These are phyloP conservation scores for Talaromyces piceae DNA, from an alignment of 2,329 filamentous ascomycete genomes.

Conservation along the genomic window DNA sequence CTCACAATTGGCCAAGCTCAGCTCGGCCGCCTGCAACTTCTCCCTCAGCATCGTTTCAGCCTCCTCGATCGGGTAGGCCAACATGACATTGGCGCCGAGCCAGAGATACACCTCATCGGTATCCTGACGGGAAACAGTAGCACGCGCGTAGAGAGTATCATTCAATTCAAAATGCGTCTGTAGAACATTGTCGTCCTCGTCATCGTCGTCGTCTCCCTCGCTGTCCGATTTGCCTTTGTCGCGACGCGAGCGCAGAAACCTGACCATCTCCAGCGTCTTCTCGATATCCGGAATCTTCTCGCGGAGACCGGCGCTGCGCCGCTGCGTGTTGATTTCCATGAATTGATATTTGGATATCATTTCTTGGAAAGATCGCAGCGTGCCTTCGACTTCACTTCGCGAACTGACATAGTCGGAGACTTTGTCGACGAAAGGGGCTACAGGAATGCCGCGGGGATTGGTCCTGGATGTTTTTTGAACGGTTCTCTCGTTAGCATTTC, in stretches of 20 bases:
- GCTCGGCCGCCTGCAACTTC: constrained; percentile 72
- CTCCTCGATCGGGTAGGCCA: constrained; percentile 85
- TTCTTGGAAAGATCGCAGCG: constrained; percentile 41
- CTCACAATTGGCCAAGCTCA: constrained; percentile 78
- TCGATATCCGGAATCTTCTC: constrained; percentile 97
- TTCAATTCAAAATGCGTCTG: constrained; percentile 95
- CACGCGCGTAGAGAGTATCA: constrained; percentile 89
- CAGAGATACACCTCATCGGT: constrained; percentile 80
- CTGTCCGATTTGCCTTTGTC: too few relatives aligned
- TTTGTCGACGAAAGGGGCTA: constrained; percentile 41
- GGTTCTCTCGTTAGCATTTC: too few relatives aligned
- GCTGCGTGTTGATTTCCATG: constrained; percentile 92
- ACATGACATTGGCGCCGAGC: constrained; percentile 98
- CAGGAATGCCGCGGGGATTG: constrained; percentile 41
- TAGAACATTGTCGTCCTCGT: constrained; percentile 37
- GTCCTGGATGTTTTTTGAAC: constrained; percentile 21
- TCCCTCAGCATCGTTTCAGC: constrained; percentile 69
- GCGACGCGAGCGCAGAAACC: constrained; percentile 67
- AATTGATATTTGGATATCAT: constrained; percentile 90
- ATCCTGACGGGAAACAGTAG: constrained; percentile 65
- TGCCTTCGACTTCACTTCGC: constrained; percentile 39
- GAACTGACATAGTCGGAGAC: constrained; percentile 41
- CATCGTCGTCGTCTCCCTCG: background rate
- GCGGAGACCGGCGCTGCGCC: constrained; percentile 69
- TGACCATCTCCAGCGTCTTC: constrained; percentile 88